phyloP scores from a whole-genome alignment of 345 rosid species.

The Psidium friedrichsthalianum region DNA sequence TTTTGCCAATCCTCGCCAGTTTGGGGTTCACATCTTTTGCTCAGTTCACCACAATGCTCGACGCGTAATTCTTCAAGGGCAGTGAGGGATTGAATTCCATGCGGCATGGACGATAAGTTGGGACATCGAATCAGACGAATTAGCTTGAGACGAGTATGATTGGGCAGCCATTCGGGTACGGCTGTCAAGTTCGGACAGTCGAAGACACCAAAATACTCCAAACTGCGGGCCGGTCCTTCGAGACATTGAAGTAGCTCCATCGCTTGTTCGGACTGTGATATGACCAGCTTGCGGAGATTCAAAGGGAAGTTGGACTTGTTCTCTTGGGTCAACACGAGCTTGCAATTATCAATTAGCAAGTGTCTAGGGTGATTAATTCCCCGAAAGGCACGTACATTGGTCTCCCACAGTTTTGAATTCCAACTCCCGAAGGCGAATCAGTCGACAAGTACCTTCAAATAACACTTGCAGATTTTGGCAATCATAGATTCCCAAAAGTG shows the following conservation, averaged over 20 bases:
- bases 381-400: not conserved
- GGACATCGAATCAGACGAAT: not conserved
- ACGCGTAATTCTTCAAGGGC: not conserved
- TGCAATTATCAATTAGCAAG: not conserved
- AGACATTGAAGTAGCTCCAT: not conserved
- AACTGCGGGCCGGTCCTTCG: rapidly evolving
- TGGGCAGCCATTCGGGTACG: rapidly evolving
- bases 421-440: not conserved
- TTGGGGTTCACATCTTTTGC: not conserved
- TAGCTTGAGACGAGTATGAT: rapidly evolving
- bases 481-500: rapidly evolving
- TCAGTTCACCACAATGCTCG: not conserved
- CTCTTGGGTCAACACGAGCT: not conserved
- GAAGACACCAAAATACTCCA: not conserved
- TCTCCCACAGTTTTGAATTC: not conserved
- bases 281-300: not conserved
- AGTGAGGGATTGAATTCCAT: rapidly evolving
- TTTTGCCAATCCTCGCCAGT: not conserved
- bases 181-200: rapidly evolving
- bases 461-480: not conserved
- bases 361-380: not conserved
- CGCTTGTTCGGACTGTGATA: not conserved
- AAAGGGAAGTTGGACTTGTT: not conserved
- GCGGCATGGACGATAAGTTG: rapidly evolving
- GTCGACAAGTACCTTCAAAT: not conserved